These are phyloP conservation scores for Sporothrix sp. DNA, from an alignment of 2,329 filamentous ascomycete species.

Conservation along the genomic window DNA sequence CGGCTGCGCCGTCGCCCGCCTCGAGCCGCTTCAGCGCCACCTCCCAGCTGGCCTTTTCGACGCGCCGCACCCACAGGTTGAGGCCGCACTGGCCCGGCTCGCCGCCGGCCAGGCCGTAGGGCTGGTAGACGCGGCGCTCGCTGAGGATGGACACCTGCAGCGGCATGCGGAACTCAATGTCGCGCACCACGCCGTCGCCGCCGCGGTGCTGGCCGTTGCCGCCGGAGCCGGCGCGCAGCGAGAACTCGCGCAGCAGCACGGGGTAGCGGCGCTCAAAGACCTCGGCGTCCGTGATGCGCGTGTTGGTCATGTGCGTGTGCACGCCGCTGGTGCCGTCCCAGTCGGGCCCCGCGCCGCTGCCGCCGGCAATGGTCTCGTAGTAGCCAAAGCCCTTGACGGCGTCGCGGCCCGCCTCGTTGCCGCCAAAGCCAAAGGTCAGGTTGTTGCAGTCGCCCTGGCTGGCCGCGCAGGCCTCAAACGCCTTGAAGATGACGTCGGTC, in stretches of 20 bases:
- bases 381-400: constrained; percentile 71
- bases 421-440: constrained; percentile 73
- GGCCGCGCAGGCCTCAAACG: constrained; percentile 70
- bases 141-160: constrained; percentile 71
- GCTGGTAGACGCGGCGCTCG: constrained; percentile 64
- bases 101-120: constrained; percentile 77
- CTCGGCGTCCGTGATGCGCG: constrained; percentile 71
- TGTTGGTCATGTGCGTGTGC: constrained; percentile 84
- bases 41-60: constrained; percentile 47
- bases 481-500: constrained; percentile 73
- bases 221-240: constrained; percentile 51
- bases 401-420: constrained; percentile 47
- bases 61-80: constrained; percentile 78
- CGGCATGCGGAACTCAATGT: constrained; percentile 72
- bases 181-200: constrained; percentile 67
- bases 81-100: constrained; percentile 67
- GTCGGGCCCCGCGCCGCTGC: constrained; percentile 59
- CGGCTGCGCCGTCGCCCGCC: constrained; percentile 19
- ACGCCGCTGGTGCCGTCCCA: constrained; percentile 69
- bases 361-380: constrained; percentile 77
- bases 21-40: constrained; percentile 31
- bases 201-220: constrained; percentile 57
- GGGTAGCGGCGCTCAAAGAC: constrained; percentile 71
- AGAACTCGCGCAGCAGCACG: constrained; percentile 61
- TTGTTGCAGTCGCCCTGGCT: constrained; percentile 77